Evolutionary conservation across 2,329 filamentous ascomycete species (phyloP).

Genomic region (Phyllachora maydis): DNA sequence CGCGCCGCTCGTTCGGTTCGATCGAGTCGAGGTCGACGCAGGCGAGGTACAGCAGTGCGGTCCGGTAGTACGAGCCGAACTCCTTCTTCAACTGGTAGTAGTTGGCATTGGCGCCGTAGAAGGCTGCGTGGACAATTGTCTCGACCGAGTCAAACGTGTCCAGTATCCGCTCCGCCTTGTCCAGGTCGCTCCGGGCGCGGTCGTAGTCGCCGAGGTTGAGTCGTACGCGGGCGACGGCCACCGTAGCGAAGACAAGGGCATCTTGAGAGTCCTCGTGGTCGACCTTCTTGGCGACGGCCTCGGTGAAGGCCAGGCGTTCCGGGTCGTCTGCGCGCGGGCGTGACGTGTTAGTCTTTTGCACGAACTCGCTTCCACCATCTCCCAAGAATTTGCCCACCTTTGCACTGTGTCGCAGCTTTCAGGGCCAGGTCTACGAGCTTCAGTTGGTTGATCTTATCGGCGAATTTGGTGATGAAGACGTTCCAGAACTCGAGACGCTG

Average conservation of each 20-base stretch:
- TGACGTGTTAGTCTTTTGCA: too few relatives aligned
- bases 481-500: slow-evolving; percentile 86
- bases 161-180: slow-evolving; percentile 69
- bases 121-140: slow-evolving; percentile 84
- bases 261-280: slow-evolving; percentile 87
- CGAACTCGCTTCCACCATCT: too few relatives aligned
- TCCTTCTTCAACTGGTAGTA: slow-evolving; percentile 91
- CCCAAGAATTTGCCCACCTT: too few relatives aligned
- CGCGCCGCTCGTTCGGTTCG: slow-evolving; percentile 52
- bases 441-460: slow-evolving; percentile 96
- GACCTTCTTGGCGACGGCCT: slow-evolving; percentile 67
- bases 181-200: slow-evolving; percentile 70
- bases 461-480: slow-evolving; percentile 86
- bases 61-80: slow-evolving; percentile 94
- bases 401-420: slow-evolving; percentile 68
- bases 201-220: slow-evolving; percentile 60
- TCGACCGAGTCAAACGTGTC: slow-evolving; percentile 91
- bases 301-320: slow-evolving; percentile 71
- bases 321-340: slow-evolving; percentile 46
- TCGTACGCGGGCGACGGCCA: slow-evolving; percentile 75
- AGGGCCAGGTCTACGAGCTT: slow-evolving; percentile 86
- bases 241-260: slow-evolving; percentile 82
- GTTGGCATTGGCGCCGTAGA: slow-evolving; percentile 86
- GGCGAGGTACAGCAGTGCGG: slow-evolving; percentile 89
- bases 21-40: slow-evolving; percentile 74